Evolutionary conservation across 2,329 filamentous ascomycete genomes (phyloP), one percentile per base, ranked within the genome.

Genomic region (Allantophomopsis lycopodina): DNA sequence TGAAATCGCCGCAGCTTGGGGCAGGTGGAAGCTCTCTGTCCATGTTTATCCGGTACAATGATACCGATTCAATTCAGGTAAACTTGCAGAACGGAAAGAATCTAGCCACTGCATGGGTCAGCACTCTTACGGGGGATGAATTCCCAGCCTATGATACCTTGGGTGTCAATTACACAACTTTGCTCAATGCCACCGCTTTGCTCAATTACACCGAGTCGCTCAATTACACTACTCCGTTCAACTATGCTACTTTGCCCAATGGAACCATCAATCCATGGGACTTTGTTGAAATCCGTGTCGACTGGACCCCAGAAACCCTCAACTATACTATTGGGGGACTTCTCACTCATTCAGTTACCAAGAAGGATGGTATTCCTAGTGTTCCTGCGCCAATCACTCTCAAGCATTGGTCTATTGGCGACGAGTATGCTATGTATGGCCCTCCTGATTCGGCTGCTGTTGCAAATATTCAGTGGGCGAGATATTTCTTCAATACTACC

Each of bases 401-500:
- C 47, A 62, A 64, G 46, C 65, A 69, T 47, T 69, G 65, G 65
- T 66, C 64, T 0, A 60, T 56, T 7, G 65, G 65, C 8, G 63
- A 68, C 43, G 44, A 48, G 11, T 60, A 58, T 43, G 61, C 54
- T 2, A 67, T 63, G 55, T 52, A 61, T 46, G 65, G 65, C 4
- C 66, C 66, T 12, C 64, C 65, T 2, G 36, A 32, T 13, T 54
- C 54, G 15, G 50, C 48, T n/a, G 59, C 62, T 2, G 48, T 53
- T 15, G 65, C 65, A 5, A 60, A 61, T 17, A 48, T 69, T 23
- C 61, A 55, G 7, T 69, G 63, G 61, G 56, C 62, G 8, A 58
- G 65, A n/a, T 52, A 63, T 20, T 69, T 69, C 47, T 69, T 69
- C 57, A 69, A 69, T 45, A 64, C 63, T 1, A 66, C 65, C 2